Percentiles rank a stretch among this genome's conserved stretches.
Conservation (phyloP, 805 yeast species). For the Wickerhamiella bombiphila region DNA sequence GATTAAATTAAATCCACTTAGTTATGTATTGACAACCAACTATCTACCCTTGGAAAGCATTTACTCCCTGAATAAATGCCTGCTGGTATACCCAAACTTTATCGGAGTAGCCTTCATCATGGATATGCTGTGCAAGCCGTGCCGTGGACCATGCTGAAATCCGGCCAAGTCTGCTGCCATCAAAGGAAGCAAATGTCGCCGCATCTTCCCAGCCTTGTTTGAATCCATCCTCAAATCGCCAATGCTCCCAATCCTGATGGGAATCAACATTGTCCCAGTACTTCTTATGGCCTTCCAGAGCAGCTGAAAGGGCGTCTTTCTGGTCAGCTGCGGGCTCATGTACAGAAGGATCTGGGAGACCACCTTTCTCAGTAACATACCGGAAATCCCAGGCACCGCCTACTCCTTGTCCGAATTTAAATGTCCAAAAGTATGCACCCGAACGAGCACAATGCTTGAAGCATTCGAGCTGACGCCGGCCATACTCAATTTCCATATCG, state of each 20-base stretch:
- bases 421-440: slow-evolving; percentile 87
- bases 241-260: slow-evolving; percentile 57
- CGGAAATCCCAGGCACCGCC: slow-evolving; percentile 96
- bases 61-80: slow-evolving; percentile 55
- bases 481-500: slow-evolving; percentile 45
- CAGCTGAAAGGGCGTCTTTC: slow-evolving; percentile 24
- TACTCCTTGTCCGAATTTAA: slow-evolving; percentile 68
- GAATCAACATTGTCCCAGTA: slow-evolving; percentile 57
- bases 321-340: slow-evolving; percentile 19
- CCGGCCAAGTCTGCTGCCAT: slow-evolving; percentile 65
- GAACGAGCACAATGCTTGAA: slow-evolving; percentile 41
- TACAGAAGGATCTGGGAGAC: slow-evolving; percentile 6
- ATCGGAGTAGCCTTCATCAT: slow-evolving; percentile 37
- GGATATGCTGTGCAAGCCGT: slow-evolving; percentile 48
- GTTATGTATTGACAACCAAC: no score
- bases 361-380: slow-evolving; percentile 35
- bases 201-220: slow-evolving; percentile 63
- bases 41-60: slow-evolving; percentile 36
- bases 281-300: slow-evolving; percentile 33
- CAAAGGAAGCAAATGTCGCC: slow-evolving; percentile 47
- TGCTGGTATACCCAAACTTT: slow-evolving; percentile 81
- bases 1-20: no score
- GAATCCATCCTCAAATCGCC: slow-evolving; percentile 71
- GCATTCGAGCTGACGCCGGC: slow-evolving; percentile 36
- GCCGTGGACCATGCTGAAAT: slow-evolving; percentile 50